phyloP scores from a whole-genome alignment of 768 basidiomycete species.

The Chalciporus sphaerocephalus region DNA sequence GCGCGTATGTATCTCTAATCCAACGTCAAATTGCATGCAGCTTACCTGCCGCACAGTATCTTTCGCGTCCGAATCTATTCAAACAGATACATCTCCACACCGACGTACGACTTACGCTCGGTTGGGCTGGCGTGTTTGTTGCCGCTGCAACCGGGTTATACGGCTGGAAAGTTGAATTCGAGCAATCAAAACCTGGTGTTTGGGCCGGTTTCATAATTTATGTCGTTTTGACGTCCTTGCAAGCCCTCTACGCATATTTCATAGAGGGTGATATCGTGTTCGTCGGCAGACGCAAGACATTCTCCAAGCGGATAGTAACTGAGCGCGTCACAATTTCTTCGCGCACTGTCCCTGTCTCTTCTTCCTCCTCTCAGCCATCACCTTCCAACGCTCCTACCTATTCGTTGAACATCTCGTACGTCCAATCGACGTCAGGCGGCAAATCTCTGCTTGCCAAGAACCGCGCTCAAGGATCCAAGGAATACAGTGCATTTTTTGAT shows the following conservation, averaged over 20 bases:
- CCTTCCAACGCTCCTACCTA: conserved; percentile 60
- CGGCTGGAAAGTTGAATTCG: conserved; percentile 85
- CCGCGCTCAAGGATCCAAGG: conserved; percentile 50
- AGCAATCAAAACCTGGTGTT: conserved; percentile 77
- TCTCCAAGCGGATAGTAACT: conserved; percentile 89
- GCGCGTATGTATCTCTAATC: conserved; percentile 50
- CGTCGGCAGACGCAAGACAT: conserved; percentile 84
- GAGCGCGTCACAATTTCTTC: conserved; percentile 82
- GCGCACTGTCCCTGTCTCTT: conserved; percentile 48
- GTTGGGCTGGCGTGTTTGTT: conserved; percentile 82
- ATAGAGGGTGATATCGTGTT: conserved; percentile 82
- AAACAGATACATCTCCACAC: conserved; percentile 84
- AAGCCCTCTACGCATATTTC: conserved; percentile 82
- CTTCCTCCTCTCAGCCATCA: conserved; percentile 10
- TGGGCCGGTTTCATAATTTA: conserved; percentile 77
- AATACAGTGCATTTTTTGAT: conserved; percentile 78
- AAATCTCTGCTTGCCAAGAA: conserved; percentile 79
- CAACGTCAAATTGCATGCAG: background rate
- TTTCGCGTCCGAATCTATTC: conserved; percentile 77
- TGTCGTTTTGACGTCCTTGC: conserved; percentile 61
- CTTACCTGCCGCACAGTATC: conserved; percentile 49
- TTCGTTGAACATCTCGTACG: conserved; percentile 60
- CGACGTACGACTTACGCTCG: conserved; percentile 81
- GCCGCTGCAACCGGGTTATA: conserved; percentile 80
- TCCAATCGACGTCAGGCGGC: conserved; percentile 78